Percentiles rank a stretch among this genome's conserved stretches.
phyloP scores from a whole-genome alignment of 129 eudicot species.

The Smallanthus sonchifolius region DNA sequence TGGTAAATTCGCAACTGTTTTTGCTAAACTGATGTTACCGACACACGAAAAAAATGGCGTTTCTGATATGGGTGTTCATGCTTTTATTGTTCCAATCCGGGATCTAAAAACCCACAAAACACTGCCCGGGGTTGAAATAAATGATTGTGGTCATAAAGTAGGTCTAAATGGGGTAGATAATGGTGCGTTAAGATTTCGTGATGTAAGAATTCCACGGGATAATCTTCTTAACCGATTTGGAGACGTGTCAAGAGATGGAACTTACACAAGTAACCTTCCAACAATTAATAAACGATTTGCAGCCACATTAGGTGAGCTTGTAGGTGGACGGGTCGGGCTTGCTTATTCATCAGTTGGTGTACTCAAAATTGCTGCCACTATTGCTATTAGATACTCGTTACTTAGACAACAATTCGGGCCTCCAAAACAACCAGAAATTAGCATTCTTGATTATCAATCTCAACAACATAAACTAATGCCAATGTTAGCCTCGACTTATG shows the following conservation, averaged over 20 bases:
- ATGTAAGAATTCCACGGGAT: slow-evolving; percentile 89
- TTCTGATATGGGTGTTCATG: slow-evolving; percentile 99
- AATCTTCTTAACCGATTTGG: slow-evolving; percentile 90
- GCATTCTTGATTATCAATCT: slow-evolving; percentile 89
- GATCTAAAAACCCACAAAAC: slow-evolving; percentile 64
- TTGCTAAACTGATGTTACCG: slow-evolving; percentile 81
- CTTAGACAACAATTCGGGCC: slow-evolving; percentile 93
- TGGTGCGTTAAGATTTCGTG: slow-evolving; percentile 76
- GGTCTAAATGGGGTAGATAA: slow-evolving; percentile 97
- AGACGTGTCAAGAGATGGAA: slow-evolving; percentile 87
- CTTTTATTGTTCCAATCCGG: slow-evolving; percentile 91
- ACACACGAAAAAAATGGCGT: slow-evolving; percentile 57
- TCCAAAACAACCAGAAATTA: slow-evolving; percentile 74
- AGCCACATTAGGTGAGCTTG: slow-evolving; percentile 94
- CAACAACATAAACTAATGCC: slow-evolving; percentile 97
- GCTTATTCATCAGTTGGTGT: slow-evolving; percentile 93
- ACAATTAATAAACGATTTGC: slow-evolving; percentile 80
- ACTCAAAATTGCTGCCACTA: slow-evolving; percentile 71
- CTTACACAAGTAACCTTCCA: slow-evolving; percentile 76
- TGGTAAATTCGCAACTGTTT: slow-evolving; percentile 92
- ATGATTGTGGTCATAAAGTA: slow-evolving; percentile 93
- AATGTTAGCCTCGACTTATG: slow-evolving; percentile 88
- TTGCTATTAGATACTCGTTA: slow-evolving; percentile 82
- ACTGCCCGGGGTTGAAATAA: slow-evolving; percentile 84
- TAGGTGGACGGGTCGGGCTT: slow-evolving; percentile 93